A percentile compares a stretch with the other conserved stretches of the same genome.
Conservation (phyloP, 495 filamentous ascomycete genomes). For the Wilcoxina mikolae region DNA sequence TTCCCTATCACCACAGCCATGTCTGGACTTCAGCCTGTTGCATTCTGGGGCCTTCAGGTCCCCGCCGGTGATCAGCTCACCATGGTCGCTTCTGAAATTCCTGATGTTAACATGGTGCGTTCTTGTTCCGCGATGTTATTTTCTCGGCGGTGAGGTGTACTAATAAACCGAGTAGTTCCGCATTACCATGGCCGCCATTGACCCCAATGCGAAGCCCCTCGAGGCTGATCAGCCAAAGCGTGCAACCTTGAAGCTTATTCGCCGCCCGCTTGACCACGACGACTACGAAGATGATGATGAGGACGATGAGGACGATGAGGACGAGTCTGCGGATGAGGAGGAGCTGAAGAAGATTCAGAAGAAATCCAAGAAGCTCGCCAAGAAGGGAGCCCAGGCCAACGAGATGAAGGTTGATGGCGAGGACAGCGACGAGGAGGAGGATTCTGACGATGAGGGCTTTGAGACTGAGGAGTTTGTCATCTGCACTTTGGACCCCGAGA, state of each 20-base stretch:
- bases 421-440: conserved; percentile 41
- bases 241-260: conserved; percentile 81
- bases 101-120: conserved; percentile 56
- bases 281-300: conserved; percentile 41
- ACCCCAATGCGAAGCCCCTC: conserved; percentile 63
- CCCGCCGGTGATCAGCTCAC: conserved; percentile 62
- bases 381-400: conserved; percentile 52
- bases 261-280: conserved; percentile 37
- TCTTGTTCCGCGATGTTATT: background rate
- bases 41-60: conserved; percentile 79
- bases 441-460: conserved; percentile 46
- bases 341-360: conserved; percentile 58
- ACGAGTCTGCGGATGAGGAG: conserved; percentile 48
- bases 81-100: conserved; percentile 56
- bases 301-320: conserved; percentile 45
- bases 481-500: conserved; percentile 82
- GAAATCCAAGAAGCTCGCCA: conserved; percentile 36
- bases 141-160: background rate
- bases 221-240: conserved; percentile 50
- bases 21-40: conserved; percentile 41
- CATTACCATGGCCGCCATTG: conserved; percentile 95
- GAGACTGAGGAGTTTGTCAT: conserved; percentile 76
- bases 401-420: conserved; percentile 47
- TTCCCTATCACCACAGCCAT: conserved; percentile 24
- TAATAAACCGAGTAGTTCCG: conserved; percentile 48